These are phyloP conservation scores for Citrus inodora DNA, from an alignment of 345 rosid genomes.

Conservation along the genomic window DNA sequence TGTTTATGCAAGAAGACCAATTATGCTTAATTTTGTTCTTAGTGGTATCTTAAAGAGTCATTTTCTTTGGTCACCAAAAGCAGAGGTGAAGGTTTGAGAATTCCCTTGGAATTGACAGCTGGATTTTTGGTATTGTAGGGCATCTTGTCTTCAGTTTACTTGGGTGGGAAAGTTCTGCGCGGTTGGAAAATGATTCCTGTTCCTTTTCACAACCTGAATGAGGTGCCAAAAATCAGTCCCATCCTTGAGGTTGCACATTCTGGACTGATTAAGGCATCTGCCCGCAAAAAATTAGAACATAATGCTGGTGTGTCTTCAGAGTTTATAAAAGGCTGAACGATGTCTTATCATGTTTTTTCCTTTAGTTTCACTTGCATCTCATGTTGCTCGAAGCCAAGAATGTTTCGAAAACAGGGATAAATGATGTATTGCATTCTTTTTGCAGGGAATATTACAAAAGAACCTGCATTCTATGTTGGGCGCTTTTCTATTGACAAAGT, in stretches of 20 bases:
- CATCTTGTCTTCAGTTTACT: conserved; percentile 68
- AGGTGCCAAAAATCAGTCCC: conserved; percentile 37
- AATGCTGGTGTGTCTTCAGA: conserved; percentile 34
- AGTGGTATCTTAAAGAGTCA: neutral
- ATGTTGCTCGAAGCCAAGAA: neutral
- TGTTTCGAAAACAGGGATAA: neutral
- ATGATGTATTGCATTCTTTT: conserved; percentile 6
- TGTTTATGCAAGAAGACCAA: neutral
- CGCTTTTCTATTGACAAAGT: conserved; percentile 42
- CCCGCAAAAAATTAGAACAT: conserved; percentile 21
- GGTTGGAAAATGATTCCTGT: conserved; percentile 81
- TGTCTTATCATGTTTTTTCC: neutral
- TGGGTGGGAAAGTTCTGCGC: conserved; percentile 51
- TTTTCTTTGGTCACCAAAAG: neutral
- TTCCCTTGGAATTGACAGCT: neutral
- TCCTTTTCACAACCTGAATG: conserved; percentile 74
- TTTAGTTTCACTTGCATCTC: neutral
- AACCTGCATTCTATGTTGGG: conserved; percentile 69
- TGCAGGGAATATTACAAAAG: conserved; percentile 48
- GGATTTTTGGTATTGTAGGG: conserved; percentile 45
- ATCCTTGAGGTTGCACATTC: conserved; percentile 31
- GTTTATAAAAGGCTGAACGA: neutral
- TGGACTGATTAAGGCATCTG: conserved; percentile 16
- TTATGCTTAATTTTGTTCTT: neutral
- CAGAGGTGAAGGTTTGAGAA: neutral